Base-by-base conservation (phyloP, 352 stramenopile genomes). In the Globisporangium recalcitrans region DNA sequence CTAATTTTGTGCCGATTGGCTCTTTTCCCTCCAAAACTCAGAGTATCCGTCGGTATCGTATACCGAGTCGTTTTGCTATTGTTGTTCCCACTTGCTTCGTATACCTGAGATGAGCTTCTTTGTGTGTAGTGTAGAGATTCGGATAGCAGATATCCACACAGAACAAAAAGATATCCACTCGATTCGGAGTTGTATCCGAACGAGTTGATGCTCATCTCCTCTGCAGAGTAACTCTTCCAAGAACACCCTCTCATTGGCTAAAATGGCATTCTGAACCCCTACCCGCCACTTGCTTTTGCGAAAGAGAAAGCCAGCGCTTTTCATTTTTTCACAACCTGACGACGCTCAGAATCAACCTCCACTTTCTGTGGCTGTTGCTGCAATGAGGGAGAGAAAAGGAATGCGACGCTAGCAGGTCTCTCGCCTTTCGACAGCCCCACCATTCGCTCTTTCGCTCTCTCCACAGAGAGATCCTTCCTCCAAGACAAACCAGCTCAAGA, bases 371-470 rank as follows among this genome's bases (percentile, higher is more conserved):
- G 34, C 34, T 4, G 13, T 42, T 42, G 34, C 13, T 8, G 34
- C 10, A 13, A 6, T 2, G 34, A 9, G 8, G 34, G 34, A 42
- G 34, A 42, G 34, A 42, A 42, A 42, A 42, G 13, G 34, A 19
- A n/a, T n/a, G n/a, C n/a, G n/a, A n/a, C n/a, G n/a, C n/a, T n/a
- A n/a, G n/a, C n/a, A 42, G 34, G 34, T 42, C 34, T 4, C 32
- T 8, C 32, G 34, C 21, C 46, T 32, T 31, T 53, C 22, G 47
- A 22, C 22, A 2, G 47, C 34, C 34, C 34, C 19, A 8, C 48
- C 48, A 55, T 55, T 55, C 48, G 48, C 48, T 55, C 48, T 55
- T 55, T 55, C 48, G 48, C 48, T 26, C 26, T 38, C 26, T 38
- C 24, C 14, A n/a, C 48, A 55, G 26, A 55, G 48, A 55, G 48